Evolutionary conservation across 176 grass and related monocot genomes (phyloP), one percentile per base, ranked within the genome.

Genomic region (Areca catechu): DNA sequence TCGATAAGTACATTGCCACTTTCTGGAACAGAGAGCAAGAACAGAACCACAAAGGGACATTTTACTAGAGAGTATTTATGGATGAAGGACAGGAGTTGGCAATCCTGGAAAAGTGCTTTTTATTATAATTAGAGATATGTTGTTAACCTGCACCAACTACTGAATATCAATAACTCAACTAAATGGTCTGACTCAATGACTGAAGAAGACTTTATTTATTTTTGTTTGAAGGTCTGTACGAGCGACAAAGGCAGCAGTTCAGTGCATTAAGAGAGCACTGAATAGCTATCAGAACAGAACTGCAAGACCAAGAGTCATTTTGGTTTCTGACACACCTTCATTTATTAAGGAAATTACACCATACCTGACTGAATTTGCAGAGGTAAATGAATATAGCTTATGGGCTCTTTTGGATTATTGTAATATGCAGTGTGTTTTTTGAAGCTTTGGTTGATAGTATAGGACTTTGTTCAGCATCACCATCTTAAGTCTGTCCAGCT

Each of bases 321-420:
- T 97, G 72, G 63, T 88, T 53, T 91, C 92, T 10, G 92, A 97
- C 69, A 88, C 86, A 23, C 86, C 83, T 60, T 71, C 77, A 24
- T 97, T 97, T 75, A 70, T 82, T 15, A 69, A 71, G 53, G 92
- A 91, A 20, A 82, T 88, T 57, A 82, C 71, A 72, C 76, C 73
- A 62, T 65, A 79, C 23, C 76, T 97, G 37, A 81, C 61, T 77
- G 77, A 85, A 63, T 97, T 91, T 78, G 75, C 83, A 24, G 78
- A 97, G 77, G 92, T 97, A 78, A 71, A 77, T 67, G 14, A 50
- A 66, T 62, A 61, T 5, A 56, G 7, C 30, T 0, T 1, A 20
- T 59, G 50, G 24, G 49, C 48, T 25, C 51, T 53, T 7, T 15
- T 37, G 25, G 30, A 49, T 53, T 9, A 27, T 16, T 71, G 15